These are phyloP conservation scores for Sugiyamaella floridensis DNA, from an alignment of 805 yeast genomes.

Conservation along the genomic window DNA sequence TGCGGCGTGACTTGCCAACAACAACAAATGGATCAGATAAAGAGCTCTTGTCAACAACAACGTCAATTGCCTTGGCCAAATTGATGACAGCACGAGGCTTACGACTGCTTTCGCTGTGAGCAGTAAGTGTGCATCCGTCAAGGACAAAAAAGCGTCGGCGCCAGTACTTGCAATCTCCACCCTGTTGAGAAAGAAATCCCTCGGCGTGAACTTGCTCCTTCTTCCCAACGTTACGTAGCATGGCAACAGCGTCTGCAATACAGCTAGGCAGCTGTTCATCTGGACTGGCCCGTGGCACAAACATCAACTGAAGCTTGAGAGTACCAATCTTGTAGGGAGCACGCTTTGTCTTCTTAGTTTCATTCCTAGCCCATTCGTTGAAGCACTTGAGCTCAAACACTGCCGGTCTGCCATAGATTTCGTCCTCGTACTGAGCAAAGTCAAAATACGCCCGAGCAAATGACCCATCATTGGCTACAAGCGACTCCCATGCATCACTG, in stretches of 20 bases:
- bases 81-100: constrained; percentile 66
- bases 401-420: constrained; percentile 47
- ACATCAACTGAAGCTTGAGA: constrained; percentile 50
- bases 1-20: constrained; percentile 19
- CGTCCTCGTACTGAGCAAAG: constrained; percentile 51
- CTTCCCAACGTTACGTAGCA: constrained; percentile 15
- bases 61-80: constrained; percentile 56
- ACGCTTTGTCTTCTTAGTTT: constrained; percentile 2
- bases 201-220: constrained; percentile 35
- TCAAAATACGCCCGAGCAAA: constrained; percentile 73
- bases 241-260: constrained; percentile 39
- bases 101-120: constrained; percentile 63
- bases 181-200: constrained; percentile 80
- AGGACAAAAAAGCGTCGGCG: constrained; percentile 68
- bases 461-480: constrained; percentile 81
- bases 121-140: constrained; percentile 64
- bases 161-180: constrained; percentile 79
- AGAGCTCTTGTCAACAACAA: constrained; percentile 38
- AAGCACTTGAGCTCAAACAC: constrained; percentile 54
- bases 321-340: constrained; percentile 42
- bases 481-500: constrained; percentile 44
- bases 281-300: constrained; percentile 47
- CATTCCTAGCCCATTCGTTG: constrained; percentile 69
- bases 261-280: constrained; percentile 41
- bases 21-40: constrained; percentile 25